Evolutionary conservation across 495 filamentous ascomycete species (phyloP).

Genomic region (Pyronema domesticum): DNA sequence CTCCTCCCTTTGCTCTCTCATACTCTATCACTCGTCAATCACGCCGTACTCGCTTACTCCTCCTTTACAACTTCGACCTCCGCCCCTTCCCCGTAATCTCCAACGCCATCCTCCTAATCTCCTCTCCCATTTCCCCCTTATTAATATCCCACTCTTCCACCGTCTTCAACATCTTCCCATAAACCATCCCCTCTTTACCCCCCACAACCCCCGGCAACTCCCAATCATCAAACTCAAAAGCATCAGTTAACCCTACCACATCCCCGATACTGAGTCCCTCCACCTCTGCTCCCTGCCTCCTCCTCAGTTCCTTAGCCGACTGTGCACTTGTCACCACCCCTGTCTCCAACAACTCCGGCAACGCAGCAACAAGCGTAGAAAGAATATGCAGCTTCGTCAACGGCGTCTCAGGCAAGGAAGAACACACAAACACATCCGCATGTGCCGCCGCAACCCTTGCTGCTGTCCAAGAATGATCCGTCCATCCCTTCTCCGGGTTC

Average conservation of each 20-base stretch:
- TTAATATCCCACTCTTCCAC: slow-evolving; percentile 7
- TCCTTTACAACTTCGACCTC: slow-evolving; percentile 1
- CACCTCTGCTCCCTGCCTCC: slow-evolving; percentile 12
- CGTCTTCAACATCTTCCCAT: slow-evolving; percentile 16
- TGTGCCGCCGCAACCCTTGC: slow-evolving; percentile 14
- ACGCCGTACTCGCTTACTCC: too few relatives aligned
- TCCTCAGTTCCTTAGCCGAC: slow-evolving; percentile 8
- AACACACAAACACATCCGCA: slow-evolving; percentile 18
- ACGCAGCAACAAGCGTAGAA: slow-evolving; percentile 10
- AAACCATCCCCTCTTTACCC: slow-evolving; percentile 14
- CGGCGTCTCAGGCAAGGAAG: slow-evolving; percentile 10
- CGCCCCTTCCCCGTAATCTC: neutral
- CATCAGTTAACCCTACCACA: slow-evolving; percentile 14
- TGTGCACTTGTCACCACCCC: slow-evolving; percentile 15
- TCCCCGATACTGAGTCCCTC: slow-evolving; percentile 9
- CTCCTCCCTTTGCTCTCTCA: too few relatives aligned
- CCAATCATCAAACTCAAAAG: slow-evolving; percentile 15
- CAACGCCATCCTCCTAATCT: neutral
- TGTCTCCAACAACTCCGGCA: slow-evolving; percentile 19
- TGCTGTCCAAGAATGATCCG: slow-evolving; percentile 12
- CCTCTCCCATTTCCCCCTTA: slow-evolving; percentile 10
- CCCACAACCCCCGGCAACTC: slow-evolving; percentile 15
- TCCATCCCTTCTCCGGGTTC: slow-evolving; percentile 5
- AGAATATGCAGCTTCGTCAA: slow-evolving; percentile 9
- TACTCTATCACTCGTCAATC: too few relatives aligned